A percentile compares a stretch with the other conserved stretches of the same genome.
phyloP scores from a whole-genome alignment of 306 rosid genomes.

The Betula pendula region DNA sequence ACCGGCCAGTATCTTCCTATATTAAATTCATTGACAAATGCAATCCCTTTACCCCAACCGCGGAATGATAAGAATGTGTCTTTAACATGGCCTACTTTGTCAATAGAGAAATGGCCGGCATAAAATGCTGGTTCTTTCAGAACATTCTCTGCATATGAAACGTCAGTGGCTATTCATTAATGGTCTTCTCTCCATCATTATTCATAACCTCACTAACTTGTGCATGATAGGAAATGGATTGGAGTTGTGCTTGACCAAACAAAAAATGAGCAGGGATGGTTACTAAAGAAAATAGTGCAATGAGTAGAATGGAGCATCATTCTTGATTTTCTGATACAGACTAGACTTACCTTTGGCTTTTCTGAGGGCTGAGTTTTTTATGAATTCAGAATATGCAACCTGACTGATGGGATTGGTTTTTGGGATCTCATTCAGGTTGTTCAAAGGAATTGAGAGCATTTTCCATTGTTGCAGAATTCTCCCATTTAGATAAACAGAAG shows the following conservation, averaged over 20 bases:
- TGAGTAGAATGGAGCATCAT: background rate
- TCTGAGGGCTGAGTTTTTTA: slow-evolving; percentile 34
- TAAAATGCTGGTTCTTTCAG: slow-evolving; percentile 71
- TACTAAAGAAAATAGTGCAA: background rate
- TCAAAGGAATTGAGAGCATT: slow-evolving; percentile 64
- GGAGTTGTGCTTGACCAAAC: background rate
- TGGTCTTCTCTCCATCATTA: slow-evolving; percentile 3
- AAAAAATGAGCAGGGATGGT: slow-evolving; percentile 17
- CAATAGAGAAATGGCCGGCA: slow-evolving; percentile 64
- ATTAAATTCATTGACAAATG: slow-evolving; percentile 70
- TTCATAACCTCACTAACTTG: slow-evolving; percentile 18
- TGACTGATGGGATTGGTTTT: slow-evolving; percentile 42
- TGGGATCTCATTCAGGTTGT: slow-evolving; percentile 64
- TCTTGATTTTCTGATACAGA: slow-evolving; percentile 26
- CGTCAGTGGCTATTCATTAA: background rate
- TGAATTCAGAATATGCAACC: slow-evolving; percentile 41
- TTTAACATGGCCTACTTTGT: slow-evolving; percentile 46
- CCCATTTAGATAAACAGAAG: slow-evolving; percentile 73
- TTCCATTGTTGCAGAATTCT: slow-evolving; percentile 58
- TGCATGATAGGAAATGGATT: slow-evolving; percentile 5
- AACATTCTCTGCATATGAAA: slow-evolving; percentile 52
- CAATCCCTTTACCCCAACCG: slow-evolving; percentile 88
- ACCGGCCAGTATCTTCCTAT: slow-evolving; percentile 98
- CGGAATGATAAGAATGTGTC: slow-evolving; percentile 78
- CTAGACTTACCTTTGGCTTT: slow-evolving; percentile 44